phyloP scores from a whole-genome alignment of 2,329 filamentous ascomycete genomes.

The Pseudogymnoascus destructans region DNA sequence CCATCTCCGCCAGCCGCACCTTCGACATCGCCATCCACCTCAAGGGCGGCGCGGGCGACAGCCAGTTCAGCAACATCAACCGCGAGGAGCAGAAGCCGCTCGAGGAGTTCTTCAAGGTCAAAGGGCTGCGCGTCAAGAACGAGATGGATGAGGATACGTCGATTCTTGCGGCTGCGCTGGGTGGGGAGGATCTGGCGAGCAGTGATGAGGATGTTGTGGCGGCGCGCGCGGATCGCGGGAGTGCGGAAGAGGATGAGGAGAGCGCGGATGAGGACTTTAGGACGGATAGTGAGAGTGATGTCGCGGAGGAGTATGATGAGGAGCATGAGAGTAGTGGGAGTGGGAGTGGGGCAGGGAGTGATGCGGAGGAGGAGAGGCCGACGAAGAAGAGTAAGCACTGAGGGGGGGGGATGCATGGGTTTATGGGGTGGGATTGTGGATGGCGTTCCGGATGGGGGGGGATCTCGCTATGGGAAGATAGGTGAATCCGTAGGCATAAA shows the following conservation, averaged over 20 bases:
- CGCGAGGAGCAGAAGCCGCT: slow-evolving; percentile 92
- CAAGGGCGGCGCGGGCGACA: slow-evolving; percentile 75
- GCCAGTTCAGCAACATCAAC: slow-evolving; percentile 98
- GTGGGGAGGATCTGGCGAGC: slow-evolving; percentile 58
- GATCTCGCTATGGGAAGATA: background rate
- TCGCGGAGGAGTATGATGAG: slow-evolving; percentile 91
- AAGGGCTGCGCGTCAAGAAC: slow-evolving; percentile 92
- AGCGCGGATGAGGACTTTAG: slow-evolving; percentile 93
- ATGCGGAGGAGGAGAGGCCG: slow-evolving; percentile 37
- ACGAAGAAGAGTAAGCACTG: slow-evolving; percentile 37
- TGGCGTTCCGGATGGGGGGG: slow-evolving; percentile 5
- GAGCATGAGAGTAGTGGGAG: slow-evolving; percentile 75
- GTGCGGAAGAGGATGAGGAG: slow-evolving; percentile 91
- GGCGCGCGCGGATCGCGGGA: slow-evolving; percentile 63
- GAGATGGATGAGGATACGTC: slow-evolving; percentile 79
- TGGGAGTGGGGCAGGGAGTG: slow-evolving; percentile 52
- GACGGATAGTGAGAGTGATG: slow-evolving; percentile 82
- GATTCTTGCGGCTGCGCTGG: slow-evolving; percentile 68
- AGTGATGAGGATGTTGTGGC: slow-evolving; percentile 72
- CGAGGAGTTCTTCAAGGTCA: slow-evolving; percentile 95
- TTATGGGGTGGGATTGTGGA: slow-evolving; percentile 1
- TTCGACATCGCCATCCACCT: slow-evolving; percentile 93
- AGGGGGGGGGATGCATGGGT: background rate
- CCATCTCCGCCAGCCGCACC: slow-evolving; percentile 83
- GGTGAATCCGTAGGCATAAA: background rate